Conservation (phyloP, 108 stramenopile species). For the Pinguiococcus pyrenoidosus region DNA sequence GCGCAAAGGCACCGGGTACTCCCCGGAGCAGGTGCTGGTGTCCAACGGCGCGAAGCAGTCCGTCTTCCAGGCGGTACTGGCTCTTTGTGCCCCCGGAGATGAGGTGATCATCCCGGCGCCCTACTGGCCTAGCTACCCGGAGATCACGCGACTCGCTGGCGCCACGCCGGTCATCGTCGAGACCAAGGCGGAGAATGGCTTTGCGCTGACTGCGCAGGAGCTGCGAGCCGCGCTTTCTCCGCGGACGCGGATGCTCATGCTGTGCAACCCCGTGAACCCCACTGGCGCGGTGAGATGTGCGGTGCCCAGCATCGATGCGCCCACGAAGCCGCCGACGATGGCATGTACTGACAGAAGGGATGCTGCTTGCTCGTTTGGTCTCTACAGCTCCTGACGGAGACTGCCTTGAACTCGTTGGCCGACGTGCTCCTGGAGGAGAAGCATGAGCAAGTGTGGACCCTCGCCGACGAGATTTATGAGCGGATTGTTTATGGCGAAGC, state of each 20-base stretch:
- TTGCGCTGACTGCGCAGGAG: conserved; percentile 52
- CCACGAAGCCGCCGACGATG: too few species aligned
- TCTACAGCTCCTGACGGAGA: conserved; percentile 29
- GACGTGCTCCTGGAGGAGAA: conserved; percentile 37
- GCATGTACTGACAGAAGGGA: too few species aligned
- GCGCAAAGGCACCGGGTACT: conserved; percentile 65
- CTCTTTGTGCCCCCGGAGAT: conserved; percentile 68
- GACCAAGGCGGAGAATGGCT: conserved; percentile 62
- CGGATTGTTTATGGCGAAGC: conserved; percentile 63
- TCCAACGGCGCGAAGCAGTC: conserved; percentile 92
- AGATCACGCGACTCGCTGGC: conserved; percentile 75
- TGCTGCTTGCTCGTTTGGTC: too few species aligned
- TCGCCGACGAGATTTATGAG: conserved; percentile 96
- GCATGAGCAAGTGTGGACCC: conserved; percentile 42
- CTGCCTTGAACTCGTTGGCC: conserved; percentile 48
- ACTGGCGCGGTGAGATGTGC: conserved; percentile 80
- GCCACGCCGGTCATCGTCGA: conserved; percentile 69
- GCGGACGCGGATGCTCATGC: conserved; percentile 61
- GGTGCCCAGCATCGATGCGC: too few species aligned
- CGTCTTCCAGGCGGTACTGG: conserved; percentile 74
- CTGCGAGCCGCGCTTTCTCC: conserved; percentile 52
- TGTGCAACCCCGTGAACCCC: conserved; percentile 95
- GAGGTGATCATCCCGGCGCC: conserved; percentile 82
- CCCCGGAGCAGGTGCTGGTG: conserved; percentile 69
- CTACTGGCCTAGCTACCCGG: conserved; percentile 91